Evolutionary conservation across 371 early-diverging fungal species (phyloP), one percentile per base, ranked within the genome.

Genomic region (Mucor mucedo): DNA sequence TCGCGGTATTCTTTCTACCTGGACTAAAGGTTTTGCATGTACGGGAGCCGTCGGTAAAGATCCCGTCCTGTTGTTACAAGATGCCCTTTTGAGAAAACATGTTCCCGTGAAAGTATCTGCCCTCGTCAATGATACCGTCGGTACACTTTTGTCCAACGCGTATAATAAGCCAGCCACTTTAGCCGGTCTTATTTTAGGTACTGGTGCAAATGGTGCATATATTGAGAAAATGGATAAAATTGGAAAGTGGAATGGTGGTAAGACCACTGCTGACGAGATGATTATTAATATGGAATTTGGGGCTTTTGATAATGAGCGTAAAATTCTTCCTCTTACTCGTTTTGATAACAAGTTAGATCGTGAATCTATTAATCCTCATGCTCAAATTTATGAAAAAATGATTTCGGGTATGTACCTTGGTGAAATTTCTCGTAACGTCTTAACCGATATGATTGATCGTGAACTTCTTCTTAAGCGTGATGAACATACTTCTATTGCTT

Each of bases 171-270:
- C 95, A 7, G 83, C 84, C 39, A 95, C 96, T 33, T 72, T 86
- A 66, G 84, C 95, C 70, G 97, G 96, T 64, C 89, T 95, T 16
- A 96, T 96, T 65, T 82, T 97, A 11, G 99, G 99, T 62, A 98
- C 99, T 11, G 99, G 99, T 42, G 88, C 95, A 52, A 98, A 98
- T 66, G 96, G 94, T 29, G 95, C 97, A 5, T 98, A 97, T 77
- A 90, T 94, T 66, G 96, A 97, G 76, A 70, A 84, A 49, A 78
- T 94, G 58, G 55, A 63, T 7, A 84, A 87, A 55, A 88, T 96
- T 52, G 67, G 70, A 68, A 96, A 96, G 76, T 91, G 89, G 88
- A 78, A 77, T 45, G 79, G 71, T 5, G 75, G 73, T 14, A 53
- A 63, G n/a, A 78, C 82, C 0, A 60, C 67, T n/a, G 13, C 67